These are phyloP conservation scores for Colletotrichum tanaceti DNA, from an alignment of 2,329 filamentous ascomycete genomes.

Conservation along the genomic window DNA sequence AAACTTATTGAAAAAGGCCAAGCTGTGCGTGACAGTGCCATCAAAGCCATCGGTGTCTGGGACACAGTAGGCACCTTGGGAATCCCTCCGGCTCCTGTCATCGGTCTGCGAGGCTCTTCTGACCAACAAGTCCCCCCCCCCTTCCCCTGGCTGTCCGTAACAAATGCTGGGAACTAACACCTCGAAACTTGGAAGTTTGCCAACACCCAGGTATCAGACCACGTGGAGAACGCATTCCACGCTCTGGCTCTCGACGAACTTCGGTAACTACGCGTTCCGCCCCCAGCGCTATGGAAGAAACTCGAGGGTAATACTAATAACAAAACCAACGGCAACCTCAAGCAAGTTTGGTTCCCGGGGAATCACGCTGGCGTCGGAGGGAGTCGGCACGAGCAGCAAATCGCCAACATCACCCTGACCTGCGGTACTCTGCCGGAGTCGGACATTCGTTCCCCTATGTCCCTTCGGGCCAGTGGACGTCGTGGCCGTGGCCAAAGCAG, in stretches of 20 bases:
- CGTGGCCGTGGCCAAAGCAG: conserved; percentile 12
- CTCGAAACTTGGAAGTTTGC: conserved; percentile 57
- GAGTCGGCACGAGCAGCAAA: conserved; percentile 67
- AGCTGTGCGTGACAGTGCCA: conserved; percentile 53
- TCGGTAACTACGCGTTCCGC: conserved; percentile 61
- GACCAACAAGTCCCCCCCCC: conserved; percentile 58
- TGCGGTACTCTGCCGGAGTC: conserved; percentile 42
- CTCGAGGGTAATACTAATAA: conserved; percentile 51
- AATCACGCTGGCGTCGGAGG: conserved; percentile 78
- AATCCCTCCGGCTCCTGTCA: conserved; percentile 51
- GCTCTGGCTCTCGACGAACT: conserved; percentile 69
- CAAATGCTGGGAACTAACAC: conserved; percentile 50
- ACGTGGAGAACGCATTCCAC: conserved; percentile 68
- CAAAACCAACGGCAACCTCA: conserved; percentile 57
- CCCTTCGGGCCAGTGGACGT: neutral
- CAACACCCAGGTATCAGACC: conserved; percentile 63
- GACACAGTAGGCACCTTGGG: conserved; percentile 57
- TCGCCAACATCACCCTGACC: conserved; percentile 52
- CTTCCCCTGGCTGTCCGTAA: conserved; percentile 40
- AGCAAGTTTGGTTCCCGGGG: conserved; percentile 75
- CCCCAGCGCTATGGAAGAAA: conserved; percentile 68
- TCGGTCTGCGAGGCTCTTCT: conserved; percentile 47
- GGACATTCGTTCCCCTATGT: conserved; percentile 6
- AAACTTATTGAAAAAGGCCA: conserved; percentile 51
- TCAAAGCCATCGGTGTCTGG: conserved; percentile 50